Conservation (phyloP, 139 green algal genomes). For the Axilococcus clingmanii region DNA sequence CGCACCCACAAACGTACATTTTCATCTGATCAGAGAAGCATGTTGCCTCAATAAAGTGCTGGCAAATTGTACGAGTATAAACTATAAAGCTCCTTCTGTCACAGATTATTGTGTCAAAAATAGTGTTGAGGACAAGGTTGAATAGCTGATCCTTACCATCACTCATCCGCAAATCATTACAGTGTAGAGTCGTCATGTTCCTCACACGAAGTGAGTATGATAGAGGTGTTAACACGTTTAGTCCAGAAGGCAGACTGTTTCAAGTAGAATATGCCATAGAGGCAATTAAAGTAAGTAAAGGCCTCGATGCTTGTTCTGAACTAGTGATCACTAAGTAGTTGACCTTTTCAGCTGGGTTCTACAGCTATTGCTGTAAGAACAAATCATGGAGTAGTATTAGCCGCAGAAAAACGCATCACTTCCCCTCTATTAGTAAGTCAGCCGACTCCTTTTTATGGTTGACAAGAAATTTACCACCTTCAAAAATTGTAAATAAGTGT, state of each 20-base stretch:
- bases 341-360: slow-evolving; percentile 74
- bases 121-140: background rate
- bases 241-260: slow-evolving; percentile 82
- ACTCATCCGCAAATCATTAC: slow-evolving; percentile 5
- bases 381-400: slow-evolving; percentile 85
- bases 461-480: too few species aligned
- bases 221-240: slow-evolving; percentile 94
- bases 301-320: background rate
- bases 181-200: slow-evolving; percentile 30
- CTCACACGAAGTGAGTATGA: slow-evolving; percentile 93
- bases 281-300: slow-evolving; percentile 84
- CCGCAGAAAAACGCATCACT: slow-evolving; percentile 96
- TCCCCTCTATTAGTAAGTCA: slow-evolving; percentile 84
- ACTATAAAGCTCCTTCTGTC: background rate
- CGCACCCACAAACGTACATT: too few species aligned
- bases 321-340: background rate
- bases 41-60: too few species aligned
- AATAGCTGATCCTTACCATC: slow-evolving; percentile 1
- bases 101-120: background rate
- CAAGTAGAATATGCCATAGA: slow-evolving; percentile 99
- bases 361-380: slow-evolving; percentile 94
- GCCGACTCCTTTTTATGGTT: background rate
- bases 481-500: slow-evolving; percentile 4
- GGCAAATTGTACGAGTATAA: too few species aligned
- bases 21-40: too few species aligned